phyloP scores from a whole-genome alignment of 2,329 filamentous ascomycete species.

The Epichloe hybrida region DNA sequence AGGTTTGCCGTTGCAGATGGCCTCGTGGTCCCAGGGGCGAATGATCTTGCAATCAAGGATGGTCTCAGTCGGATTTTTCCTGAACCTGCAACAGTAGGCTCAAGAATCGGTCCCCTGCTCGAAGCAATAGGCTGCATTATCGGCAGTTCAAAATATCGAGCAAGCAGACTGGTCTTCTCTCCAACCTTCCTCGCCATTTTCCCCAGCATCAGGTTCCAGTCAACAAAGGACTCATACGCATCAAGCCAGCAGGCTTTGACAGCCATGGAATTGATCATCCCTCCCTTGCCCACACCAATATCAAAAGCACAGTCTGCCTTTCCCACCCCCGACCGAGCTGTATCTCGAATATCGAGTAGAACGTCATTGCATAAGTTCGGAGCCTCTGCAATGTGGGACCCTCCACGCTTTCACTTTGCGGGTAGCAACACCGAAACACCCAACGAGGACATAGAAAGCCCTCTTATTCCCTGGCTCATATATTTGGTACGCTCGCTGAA shows the following conservation, averaged over 20 bases:
- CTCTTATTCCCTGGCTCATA: slow-evolving; percentile 62
- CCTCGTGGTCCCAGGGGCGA: slow-evolving; percentile 53
- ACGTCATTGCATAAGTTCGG: slow-evolving; percentile 17
- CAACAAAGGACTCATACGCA: slow-evolving; percentile 32
- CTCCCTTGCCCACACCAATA: slow-evolving; percentile 34
- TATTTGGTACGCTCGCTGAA: slow-evolving; percentile 43
- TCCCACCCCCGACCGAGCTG: slow-evolving; percentile 12
- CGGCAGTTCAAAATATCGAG: slow-evolving; percentile 63
- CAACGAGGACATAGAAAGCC: slow-evolving; percentile 51
- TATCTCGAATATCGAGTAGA: slow-evolving; percentile 17
- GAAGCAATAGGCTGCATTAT: slow-evolving; percentile 68
- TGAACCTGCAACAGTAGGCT: slow-evolving; percentile 41
- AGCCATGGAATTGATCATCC: slow-evolving; percentile 53
- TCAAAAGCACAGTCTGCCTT: slow-evolving; percentile 16
- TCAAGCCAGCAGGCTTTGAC: slow-evolving; percentile 25
- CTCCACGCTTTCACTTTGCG: slow-evolving; percentile 16
- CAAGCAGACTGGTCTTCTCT: slow-evolving; percentile 56
- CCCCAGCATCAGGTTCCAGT: slow-evolving; percentile 41
- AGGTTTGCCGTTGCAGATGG: slow-evolving; percentile 56
- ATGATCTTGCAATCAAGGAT: slow-evolving; percentile 38
- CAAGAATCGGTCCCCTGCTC: slow-evolving; percentile 55
- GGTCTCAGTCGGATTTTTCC: slow-evolving; percentile 46
- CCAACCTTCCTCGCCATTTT: slow-evolving; percentile 58
- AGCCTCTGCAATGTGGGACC: slow-evolving; percentile 18
- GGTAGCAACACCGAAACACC: slow-evolving; percentile 20